phyloP scores from a whole-genome alignment of 2,329 filamentous ascomycete genomes.

The Zelopaecilomyces penicillatus region DNA sequence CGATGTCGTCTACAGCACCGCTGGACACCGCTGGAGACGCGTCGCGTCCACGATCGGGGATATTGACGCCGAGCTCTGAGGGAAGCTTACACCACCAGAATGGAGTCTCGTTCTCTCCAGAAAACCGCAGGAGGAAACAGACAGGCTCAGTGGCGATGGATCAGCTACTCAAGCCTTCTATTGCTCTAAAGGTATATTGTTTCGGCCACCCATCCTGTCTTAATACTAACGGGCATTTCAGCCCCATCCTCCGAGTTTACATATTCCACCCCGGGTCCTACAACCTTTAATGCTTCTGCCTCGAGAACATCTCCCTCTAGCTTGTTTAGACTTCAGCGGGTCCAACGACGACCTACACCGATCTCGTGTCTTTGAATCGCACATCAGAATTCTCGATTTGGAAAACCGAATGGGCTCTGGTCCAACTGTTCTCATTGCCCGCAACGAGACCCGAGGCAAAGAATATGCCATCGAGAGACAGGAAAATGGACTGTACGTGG shows the following conservation, averaged over 20 bases:
- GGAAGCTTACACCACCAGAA: slow-evolving; percentile 28
- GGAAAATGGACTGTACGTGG: slow-evolving; percentile 49
- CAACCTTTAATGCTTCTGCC: slow-evolving; percentile 55
- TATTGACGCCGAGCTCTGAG: slow-evolving; percentile 33
- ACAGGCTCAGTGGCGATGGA: slow-evolving; percentile 35
- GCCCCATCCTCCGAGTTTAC: slow-evolving; percentile 48
- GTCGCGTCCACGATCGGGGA: slow-evolving; percentile 39
- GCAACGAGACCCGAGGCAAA: slow-evolving; percentile 44
- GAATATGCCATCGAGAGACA: slow-evolving; percentile 61
- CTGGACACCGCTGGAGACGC: slow-evolving; percentile 31
- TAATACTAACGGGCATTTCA: slow-evolving; percentile 18
- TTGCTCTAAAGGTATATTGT: slow-evolving; percentile 39
- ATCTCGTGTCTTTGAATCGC: slow-evolving; percentile 51
- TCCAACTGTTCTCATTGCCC: slow-evolving; percentile 52
- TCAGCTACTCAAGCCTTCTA: slow-evolving; percentile 42
- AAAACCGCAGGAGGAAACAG: slow-evolving; percentile 27
- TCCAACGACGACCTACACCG: slow-evolving; percentile 42
- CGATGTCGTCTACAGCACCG: slow-evolving; percentile 26
- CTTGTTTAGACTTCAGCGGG: slow-evolving; percentile 48
- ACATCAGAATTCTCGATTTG: slow-evolving; percentile 55
- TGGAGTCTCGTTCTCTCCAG: slow-evolving; percentile 18
- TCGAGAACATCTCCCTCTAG: slow-evolving; percentile 52
- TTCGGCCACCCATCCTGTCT: no score
- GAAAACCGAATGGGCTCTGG: slow-evolving; percentile 49
- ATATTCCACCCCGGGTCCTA: slow-evolving; percentile 45